A percentile compares a stretch with the other conserved stretches of the same genome.
phyloP scores from a whole-genome alignment of 2,329 filamentous ascomycete genomes.

The Exophiala sp. region DNA sequence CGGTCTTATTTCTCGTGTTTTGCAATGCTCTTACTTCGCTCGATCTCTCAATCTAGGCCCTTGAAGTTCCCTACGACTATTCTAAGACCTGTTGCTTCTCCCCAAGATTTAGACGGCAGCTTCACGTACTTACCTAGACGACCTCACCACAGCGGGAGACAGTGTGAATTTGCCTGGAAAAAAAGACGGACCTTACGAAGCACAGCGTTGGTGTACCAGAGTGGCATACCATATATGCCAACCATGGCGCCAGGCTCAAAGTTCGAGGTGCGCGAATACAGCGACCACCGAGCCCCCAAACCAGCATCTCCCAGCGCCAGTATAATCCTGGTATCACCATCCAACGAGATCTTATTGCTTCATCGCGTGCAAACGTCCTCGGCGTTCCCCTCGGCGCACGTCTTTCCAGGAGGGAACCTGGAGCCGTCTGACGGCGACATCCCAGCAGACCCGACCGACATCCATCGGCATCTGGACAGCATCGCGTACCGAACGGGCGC shows the following conservation, averaged over 20 bases:
- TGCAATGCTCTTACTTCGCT: background rate
- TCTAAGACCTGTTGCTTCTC: background rate
- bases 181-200: background rate
- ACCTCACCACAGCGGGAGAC: background rate
- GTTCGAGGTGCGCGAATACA: conserved; percentile 51
- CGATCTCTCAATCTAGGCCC: too few relatives aligned
- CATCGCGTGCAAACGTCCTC: conserved; percentile 76
- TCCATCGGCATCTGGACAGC: conserved; percentile 61
- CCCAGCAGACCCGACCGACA: conserved; percentile 41
- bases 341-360: conserved; percentile 80
- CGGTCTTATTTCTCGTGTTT: background rate
- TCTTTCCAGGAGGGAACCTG: conserved; percentile 87
- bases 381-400: conserved; percentile 85
- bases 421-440: conserved; percentile 66
- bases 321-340: conserved; percentile 75
- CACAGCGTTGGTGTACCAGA: background rate
- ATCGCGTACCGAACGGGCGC: conserved; percentile 72
- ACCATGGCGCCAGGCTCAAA: conserved; percentile 37
- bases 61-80: background rate
- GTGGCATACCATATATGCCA: background rate
- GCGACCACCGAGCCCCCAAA: conserved; percentile 23
- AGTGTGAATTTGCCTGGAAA: background rate
- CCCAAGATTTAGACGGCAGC: too few relatives aligned
- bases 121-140: too few relatives aligned
- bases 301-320: conserved; percentile 42